Base-by-base conservation (phyloP, 495 filamentous ascomycete genomes). In the Massariosphaeria phaeospora region DNA sequence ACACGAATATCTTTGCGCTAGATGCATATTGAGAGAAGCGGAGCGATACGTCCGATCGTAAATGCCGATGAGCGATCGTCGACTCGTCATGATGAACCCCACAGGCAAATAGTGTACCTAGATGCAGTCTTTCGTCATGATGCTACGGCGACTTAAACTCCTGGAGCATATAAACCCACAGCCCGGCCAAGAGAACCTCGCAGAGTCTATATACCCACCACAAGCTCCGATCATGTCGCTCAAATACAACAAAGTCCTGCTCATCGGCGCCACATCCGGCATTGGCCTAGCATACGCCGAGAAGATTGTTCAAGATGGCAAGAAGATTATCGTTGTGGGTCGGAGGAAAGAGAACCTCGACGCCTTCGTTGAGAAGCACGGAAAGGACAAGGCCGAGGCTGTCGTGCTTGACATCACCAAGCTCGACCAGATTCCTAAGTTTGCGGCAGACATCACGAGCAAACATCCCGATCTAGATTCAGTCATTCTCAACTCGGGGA, bases 201-300 rank as follows among this genome's bases (percentile, higher is more conserved):
- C 39, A 35, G 39, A 47, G 24, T 4, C 3, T 30, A 44, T 40
- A 38, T 35, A 20, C 3, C 43, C 21, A 11, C 41, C 24, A 9
- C 2, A 30, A 23, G 9, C 18, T 23, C 20, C 26, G 5, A 46
- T 44, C 15, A 59, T 59, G 79, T 53, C 76, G 2, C 82, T 84
- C 62, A 71, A 74, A 0, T 88, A 86, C 67, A 83, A 84, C 54
- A 83, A 78, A 50, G 78, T 86, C 26, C 81, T 89, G 17, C 61
- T 89, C 49, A 73, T 88, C 45, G 85, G 86, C 23, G 84, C 84
- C 31, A 88, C 85, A 11, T 78, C 79, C 15, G 85, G 85, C 49
- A 88, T 90, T 54, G 85, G 87, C 41, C 64, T 72, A 21, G 83
- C 80, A 0, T 70, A 90, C 23, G 81, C 84, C 2, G 75, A 76